These are phyloP conservation scores for Penicillium sp. DNA, from an alignment of 2,329 filamentous ascomycete genomes.

Conservation along the genomic window DNA sequence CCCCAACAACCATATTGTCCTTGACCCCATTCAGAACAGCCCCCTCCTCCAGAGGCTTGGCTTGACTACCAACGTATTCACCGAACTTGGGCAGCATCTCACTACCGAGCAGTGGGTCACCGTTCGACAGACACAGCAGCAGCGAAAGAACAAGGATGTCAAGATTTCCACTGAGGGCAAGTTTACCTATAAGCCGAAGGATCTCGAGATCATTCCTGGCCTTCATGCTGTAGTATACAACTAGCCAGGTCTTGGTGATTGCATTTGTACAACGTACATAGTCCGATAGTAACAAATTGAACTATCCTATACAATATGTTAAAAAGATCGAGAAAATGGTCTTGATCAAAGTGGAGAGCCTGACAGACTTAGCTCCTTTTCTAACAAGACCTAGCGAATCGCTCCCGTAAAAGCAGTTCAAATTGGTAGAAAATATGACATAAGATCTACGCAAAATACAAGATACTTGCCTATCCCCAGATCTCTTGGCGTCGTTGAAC, in stretches of 20 bases:
- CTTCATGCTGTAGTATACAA: constrained; percentile 43
- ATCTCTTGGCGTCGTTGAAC: neutral
- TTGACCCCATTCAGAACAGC: constrained; percentile 41
- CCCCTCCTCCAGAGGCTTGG: constrained; percentile 39
- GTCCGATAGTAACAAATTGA: neutral
- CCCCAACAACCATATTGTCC: constrained; percentile 44
- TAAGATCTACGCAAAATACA: no score
- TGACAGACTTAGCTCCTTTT: neutral
- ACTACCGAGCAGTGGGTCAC: constrained; percentile 44
- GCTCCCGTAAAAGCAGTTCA: no score
- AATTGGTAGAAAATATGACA: no score
- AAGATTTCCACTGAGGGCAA: constrained; percentile 40
- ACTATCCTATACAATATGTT: neutral
- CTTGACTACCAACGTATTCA: constrained; percentile 39
- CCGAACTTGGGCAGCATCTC: constrained; percentile 41
- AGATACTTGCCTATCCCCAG: no score
- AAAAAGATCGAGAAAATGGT: neutral
- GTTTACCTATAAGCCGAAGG: constrained; percentile 36
- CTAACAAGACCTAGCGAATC: neutral
- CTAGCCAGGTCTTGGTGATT: constrained; percentile 5
- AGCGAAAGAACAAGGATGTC: constrained; percentile 35
- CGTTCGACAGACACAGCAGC: constrained; percentile 44
- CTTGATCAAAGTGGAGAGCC: neutral
- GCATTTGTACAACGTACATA: neutral
- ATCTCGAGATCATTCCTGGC: constrained; percentile 45